Evolutionary conservation across 768 basidiomycete species (phyloP).

Genomic region (Terana coerulea): DNA sequence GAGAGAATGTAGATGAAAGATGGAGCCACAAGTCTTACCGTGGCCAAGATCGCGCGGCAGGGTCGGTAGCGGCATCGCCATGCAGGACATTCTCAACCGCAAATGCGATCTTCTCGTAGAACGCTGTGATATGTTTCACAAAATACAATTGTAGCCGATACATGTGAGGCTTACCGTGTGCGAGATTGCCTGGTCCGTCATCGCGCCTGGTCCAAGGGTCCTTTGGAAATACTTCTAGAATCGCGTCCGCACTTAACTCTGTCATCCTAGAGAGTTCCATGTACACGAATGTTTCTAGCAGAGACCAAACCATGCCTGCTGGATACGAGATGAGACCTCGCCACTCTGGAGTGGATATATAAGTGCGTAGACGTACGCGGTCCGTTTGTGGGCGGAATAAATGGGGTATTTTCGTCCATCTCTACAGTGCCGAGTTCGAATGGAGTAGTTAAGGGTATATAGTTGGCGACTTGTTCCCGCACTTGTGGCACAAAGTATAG

Average conservation of each 20-base stretch:
- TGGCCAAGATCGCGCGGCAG: slow-evolving; percentile 31
- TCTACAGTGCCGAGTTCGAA: no score
- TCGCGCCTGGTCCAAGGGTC: slow-evolving; percentile 32
- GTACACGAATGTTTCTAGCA: slow-evolving; percentile 65
- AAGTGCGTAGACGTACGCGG: slow-evolving; percentile 27
- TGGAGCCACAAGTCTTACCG: slow-evolving; percentile 26
- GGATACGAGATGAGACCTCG: no score
- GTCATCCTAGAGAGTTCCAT: slow-evolving; percentile 63
- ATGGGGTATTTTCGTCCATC: slow-evolving; percentile 9
- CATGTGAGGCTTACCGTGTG: slow-evolving; percentile 32
- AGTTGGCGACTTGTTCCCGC: slow-evolving; percentile 37
- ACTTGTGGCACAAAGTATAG: slow-evolving; percentile 73
- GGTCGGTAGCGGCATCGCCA: slow-evolving; percentile 19
- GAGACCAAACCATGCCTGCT: slow-evolving; percentile 50
- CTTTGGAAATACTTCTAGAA: slow-evolving; percentile 44
- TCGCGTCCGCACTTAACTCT: slow-evolving; percentile 50
- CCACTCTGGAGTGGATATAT: no score
- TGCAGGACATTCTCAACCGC: slow-evolving; percentile 37
- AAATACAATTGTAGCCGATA: not conserved
- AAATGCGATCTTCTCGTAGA: slow-evolving; percentile 40
- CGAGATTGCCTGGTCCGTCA: slow-evolving; percentile 39
- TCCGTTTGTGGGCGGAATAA: slow-evolving; percentile 28
- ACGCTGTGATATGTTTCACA: slow-evolving; percentile 34
- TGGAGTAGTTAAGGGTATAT: no score
- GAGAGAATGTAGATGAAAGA: no score